Percentiles rank a stretch among this genome's conserved stretches.
Evolutionary conservation across 768 basidiomycete genomes (phyloP).

Genomic region (Galerina marginata): DNA sequence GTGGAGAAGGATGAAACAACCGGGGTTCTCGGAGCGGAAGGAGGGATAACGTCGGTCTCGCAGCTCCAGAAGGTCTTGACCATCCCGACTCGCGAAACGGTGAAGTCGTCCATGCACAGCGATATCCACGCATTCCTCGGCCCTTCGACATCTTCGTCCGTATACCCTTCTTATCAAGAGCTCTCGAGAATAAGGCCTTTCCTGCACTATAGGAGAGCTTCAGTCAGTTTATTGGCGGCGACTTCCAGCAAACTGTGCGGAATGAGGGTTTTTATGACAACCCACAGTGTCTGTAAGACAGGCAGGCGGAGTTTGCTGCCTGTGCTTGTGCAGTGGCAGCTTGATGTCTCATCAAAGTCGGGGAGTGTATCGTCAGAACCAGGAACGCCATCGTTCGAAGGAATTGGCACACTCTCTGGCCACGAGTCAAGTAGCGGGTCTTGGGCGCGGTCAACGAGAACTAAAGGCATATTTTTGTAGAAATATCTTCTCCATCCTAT

Average conservation of each 20-base stretch:
- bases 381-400: slow-evolving; percentile 23
- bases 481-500: slow-evolving; percentile 51
- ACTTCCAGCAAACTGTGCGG: slow-evolving; percentile 39
- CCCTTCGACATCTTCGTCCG: slow-evolving; percentile 33
- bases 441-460: slow-evolving; percentile 51
- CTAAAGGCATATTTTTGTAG: slow-evolving; percentile 42
- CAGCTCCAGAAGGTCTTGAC: slow-evolving; percentile 61
- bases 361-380: slow-evolving; percentile 20
- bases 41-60: slow-evolving; percentile 18
- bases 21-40: slow-evolving; percentile 24
- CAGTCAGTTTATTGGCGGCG: slow-evolving; percentile 53
- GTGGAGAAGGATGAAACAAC: slow-evolving; percentile 27
- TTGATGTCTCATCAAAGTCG: neutral
- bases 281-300: slow-evolving; percentile 66
- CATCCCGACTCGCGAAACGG: slow-evolving; percentile 50
- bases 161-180: slow-evolving; percentile 12
- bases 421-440: slow-evolving; percentile 53
- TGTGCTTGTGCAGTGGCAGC: slow-evolving; percentile 37
- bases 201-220: slow-evolving; percentile 53
- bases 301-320: slow-evolving; percentile 63
- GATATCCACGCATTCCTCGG: slow-evolving; percentile 63
- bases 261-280: slow-evolving; percentile 47
- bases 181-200: slow-evolving; percentile 44
- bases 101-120: slow-evolving; percentile 60
- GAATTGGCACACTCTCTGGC: slow-evolving; percentile 23